These are phyloP conservation scores for Scheffersomyces quercinus DNA, from an alignment of 1,139 yeast species.

Conservation along the genomic window DNA sequence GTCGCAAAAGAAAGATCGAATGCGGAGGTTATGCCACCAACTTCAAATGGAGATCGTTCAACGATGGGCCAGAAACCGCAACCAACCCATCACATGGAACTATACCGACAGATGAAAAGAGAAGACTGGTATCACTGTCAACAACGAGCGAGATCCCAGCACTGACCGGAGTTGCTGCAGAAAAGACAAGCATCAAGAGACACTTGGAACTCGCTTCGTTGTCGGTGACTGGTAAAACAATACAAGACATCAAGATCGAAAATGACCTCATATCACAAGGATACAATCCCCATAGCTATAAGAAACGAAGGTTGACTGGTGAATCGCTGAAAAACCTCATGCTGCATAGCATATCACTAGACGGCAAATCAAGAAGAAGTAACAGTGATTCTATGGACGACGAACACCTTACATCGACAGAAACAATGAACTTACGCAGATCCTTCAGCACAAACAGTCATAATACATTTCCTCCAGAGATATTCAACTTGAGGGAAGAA, in stretches of 20 bases:
- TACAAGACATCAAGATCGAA: conserved; percentile 49
- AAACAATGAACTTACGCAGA: conserved; percentile 7
- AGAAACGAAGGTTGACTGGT: conserved; percentile 5
- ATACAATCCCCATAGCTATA: conserved; percentile 38
- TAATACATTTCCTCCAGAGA: conserved; percentile 2
- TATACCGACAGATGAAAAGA: neutral
- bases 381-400: conserved; percentile 10
- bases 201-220: conserved; percentile 56
- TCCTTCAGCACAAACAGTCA: conserved; percentile 18
- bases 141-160: neutral
- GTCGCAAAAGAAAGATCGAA: conserved; percentile 42
- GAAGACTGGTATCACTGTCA: neutral
- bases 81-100: neutral
- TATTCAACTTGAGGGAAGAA: conserved; percentile 11
- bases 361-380: conserved; percentile 11
- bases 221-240: conserved; percentile 54
- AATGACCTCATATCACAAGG: conserved; percentile 51
- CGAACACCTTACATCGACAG: neutral
- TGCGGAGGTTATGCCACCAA: conserved; percentile 68
- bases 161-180: neutral
- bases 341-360: neutral
- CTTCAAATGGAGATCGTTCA: conserved; percentile 63
- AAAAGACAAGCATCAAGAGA: conserved; percentile 24
- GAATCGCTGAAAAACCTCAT: neutral
- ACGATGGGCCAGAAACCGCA: conserved; percentile 16